These are phyloP conservation scores for Penstemon eatonii DNA, from an alignment of 257 asterid genomes.

Conservation along the genomic window DNA sequence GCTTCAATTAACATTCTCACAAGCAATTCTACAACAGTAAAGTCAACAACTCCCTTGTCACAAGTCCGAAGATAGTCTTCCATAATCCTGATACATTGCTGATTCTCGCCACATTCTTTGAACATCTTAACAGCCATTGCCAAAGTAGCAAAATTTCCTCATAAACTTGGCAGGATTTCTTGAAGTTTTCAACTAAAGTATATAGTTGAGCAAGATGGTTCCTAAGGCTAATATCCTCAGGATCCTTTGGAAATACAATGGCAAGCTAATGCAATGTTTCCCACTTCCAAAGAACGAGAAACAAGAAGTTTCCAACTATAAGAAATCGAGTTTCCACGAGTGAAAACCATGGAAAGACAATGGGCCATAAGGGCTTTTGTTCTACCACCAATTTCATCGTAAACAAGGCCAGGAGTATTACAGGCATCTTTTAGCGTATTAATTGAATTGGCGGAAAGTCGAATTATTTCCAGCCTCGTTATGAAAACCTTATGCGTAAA, in stretches of 20 bases:
- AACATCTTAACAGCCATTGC: conserved; percentile 40
- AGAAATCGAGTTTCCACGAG: too few relatives aligned
- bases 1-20: conserved; percentile 37
- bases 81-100: too few relatives aligned
- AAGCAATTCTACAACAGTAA: conserved; percentile 41
- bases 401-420: too few relatives aligned
- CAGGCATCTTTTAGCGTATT: too few relatives aligned
- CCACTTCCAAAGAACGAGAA: conserved; percentile 31
- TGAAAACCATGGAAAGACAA: too few relatives aligned
- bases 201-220: conserved; percentile 43
- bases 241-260: conserved; percentile 50
- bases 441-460: too few relatives aligned
- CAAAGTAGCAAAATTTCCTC: conserved; percentile 47
- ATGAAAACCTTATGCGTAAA: too few relatives aligned
- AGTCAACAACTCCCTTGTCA: conserved; percentile 49
- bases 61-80: too few relatives aligned
- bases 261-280: conserved; percentile 38
- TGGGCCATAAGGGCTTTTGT: too few relatives aligned
- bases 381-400: too few relatives aligned
- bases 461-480: too few relatives aligned
- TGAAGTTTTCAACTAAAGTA: conserved; percentile 39
- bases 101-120: conserved; percentile 35
- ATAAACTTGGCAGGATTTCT: conserved; percentile 45
- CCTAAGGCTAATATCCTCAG: conserved; percentile 40
- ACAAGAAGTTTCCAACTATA: too few relatives aligned